Evolutionary conservation across 2,329 filamentous ascomycete species (phyloP).

Genomic region (Pyrenophora tritici-repentis): DNA sequence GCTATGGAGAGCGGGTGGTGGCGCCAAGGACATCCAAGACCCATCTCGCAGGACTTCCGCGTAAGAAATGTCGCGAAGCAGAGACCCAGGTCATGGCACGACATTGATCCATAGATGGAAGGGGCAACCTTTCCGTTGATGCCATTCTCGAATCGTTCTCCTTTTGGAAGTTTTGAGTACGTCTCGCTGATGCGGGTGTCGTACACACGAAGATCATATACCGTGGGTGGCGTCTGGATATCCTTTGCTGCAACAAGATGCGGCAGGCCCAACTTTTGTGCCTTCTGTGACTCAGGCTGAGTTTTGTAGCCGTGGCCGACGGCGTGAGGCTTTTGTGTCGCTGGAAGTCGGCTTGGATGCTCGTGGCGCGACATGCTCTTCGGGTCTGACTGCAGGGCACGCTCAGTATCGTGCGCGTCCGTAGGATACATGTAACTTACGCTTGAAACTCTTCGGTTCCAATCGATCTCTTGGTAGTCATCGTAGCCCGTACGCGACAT

Average conservation of each 20-base stretch:
- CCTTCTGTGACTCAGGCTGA: not conserved
- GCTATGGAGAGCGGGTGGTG: conserved; percentile 14
- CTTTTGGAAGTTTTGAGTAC: not conserved
- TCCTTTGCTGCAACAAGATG: not conserved
- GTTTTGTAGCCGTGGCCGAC: too few relatives aligned
- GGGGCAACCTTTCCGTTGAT: conserved; percentile 12
- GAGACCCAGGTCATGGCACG: conserved; percentile 12
- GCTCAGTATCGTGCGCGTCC: too few relatives aligned
- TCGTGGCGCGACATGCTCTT: too few relatives aligned
- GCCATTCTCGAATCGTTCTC: conserved; percentile 3
- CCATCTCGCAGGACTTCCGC: conserved; percentile 11
- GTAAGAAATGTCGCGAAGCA: conserved; percentile 20
- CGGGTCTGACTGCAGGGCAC: too few relatives aligned
- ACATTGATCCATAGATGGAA: conserved; percentile 6
- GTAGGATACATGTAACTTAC: too few relatives aligned
- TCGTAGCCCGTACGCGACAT: too few relatives aligned
- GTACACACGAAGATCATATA: conserved; percentile 13
- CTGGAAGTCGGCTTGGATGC: too few relatives aligned
- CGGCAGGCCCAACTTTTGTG: not conserved
- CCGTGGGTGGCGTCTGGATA: not conserved
- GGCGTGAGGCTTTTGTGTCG: too few relatives aligned
- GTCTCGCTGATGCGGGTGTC: not conserved
- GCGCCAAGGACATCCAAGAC: conserved; percentile 16
- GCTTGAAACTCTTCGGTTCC: too few relatives aligned
- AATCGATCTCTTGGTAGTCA: too few relatives aligned